These are phyloP conservation scores for Anisodus tanguticus DNA, from an alignment of 257 asterid genomes.

Conservation along the genomic window DNA sequence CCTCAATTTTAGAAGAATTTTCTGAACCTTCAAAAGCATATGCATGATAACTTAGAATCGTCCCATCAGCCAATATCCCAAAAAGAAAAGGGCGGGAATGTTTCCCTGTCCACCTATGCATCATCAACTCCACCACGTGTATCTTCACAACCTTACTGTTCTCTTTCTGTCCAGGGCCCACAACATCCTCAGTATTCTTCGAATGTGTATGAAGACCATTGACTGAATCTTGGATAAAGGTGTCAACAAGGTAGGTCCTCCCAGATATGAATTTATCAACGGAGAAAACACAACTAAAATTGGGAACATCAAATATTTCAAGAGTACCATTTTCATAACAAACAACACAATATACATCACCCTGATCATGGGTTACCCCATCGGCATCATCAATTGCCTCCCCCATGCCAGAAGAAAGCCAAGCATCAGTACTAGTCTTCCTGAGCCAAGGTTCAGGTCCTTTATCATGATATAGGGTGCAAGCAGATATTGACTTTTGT, in stretches of 20 bases:
- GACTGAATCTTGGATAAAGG: constrained; percentile 54
- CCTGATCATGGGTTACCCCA: constrained; percentile 78
- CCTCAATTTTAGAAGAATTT: constrained; percentile 60
- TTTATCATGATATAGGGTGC: constrained; percentile 89
- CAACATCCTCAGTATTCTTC: constrained; percentile 51
- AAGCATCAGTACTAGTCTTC: constrained; percentile 96
- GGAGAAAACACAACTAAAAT: constrained; percentile 70
- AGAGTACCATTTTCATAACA: constrained; percentile 84
- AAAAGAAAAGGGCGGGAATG: constrained; percentile 85
- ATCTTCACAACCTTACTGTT: constrained; percentile 55
- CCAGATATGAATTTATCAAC: constrained; percentile 84
- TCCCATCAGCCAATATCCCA: constrained; percentile 91
- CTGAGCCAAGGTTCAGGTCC: constrained; percentile 98
- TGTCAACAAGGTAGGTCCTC: constrained; percentile 65
- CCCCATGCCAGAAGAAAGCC: constrained; percentile 94
- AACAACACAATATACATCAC: constrained; percentile 85
- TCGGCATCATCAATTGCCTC: constrained; percentile 93
- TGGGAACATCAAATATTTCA: constrained; percentile 91
- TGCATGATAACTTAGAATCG: constrained; percentile 91
- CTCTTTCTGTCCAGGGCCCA: constrained; percentile 68
- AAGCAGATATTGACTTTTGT: constrained; percentile 67
- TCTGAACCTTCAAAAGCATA: constrained; percentile 76
- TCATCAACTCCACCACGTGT: constrained; percentile 77
- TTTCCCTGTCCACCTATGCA: constrained; percentile 84
- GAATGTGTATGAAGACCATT: constrained; percentile 43